Base-by-base conservation (phyloP, 2,329 filamentous ascomycete genomes). In the Talaromyces sp. region DNA sequence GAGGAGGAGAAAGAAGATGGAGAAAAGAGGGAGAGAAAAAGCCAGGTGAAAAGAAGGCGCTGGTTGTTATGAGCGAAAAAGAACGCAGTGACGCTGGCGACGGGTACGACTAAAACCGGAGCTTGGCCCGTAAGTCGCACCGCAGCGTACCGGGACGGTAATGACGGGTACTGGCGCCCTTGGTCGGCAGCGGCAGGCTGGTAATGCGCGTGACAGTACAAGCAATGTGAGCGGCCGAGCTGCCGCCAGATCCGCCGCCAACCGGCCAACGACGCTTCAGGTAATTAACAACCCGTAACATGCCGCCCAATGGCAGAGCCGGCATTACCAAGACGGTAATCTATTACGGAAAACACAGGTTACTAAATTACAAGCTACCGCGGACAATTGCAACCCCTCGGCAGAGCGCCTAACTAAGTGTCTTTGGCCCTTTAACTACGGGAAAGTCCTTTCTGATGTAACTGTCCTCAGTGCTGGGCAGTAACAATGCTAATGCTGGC, bases 101-200 rank as follows among this genome's bases (percentile, higher is more conserved):
- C 63, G 60, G 38, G 57, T 58, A 55, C 54, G 55, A 56, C 61
- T 56, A 60, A 68, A 68, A 72, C 72, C 71, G 72, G 72, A 72
- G 68, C 70, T 68, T 68, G 67, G 71, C 65, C 72, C 72, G 73
- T 73, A 74, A 74, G 66, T 72, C 71, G 70, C 66, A 41, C 54
- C 62, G 48, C 52, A 46, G 65, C 66, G 68, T 59, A 59, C 51
- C 24, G 60, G 14, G 53, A 19, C 17, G 19, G 59, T 61, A 61
- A 54, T 54, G 48, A 50, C 52, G 27, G 43, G 53, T 41, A 53
- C 56, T 29, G 41, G 54, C 46, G n/a, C n/a, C 21, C 48, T 27
- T 52, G 24, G n/a, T 52, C 48, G 48, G 48, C 48, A 55, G 26
- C 53, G 29, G 19, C 24, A 5, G 17, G 48, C 50, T 35, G 54